Base-by-base conservation (phyloP, 208 protist species). In the Trypanosoma mega region DNA sequence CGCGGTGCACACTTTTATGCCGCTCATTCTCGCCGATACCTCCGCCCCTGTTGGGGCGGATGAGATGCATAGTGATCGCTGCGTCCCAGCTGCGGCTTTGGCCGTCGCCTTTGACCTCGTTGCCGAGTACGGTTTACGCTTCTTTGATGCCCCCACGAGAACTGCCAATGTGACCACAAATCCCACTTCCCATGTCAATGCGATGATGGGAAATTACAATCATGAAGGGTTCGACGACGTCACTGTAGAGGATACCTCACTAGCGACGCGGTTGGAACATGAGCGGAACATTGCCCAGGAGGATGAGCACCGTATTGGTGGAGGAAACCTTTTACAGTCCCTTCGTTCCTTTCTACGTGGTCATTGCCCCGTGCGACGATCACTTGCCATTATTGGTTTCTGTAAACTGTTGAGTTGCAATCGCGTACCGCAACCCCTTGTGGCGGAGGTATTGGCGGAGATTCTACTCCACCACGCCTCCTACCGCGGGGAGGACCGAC, bases 331-430 rank as follows among this genome's bases (percentile, higher is more conserved):
- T 24, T 58, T 89, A 31, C 52, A 54, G 30, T 61, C 59, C 23
- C 74, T 96, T 21, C 71, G 78, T 26, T 75, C 59, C 9, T 90
- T 78, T 63, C 49, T 96, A 51, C 21, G 46, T 2, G 67, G 59
- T 18, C 51, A 52, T 36, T 73, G 61, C 50, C 57, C 67, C 21
- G 66, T 65, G 49, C 78, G 77, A 67, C 73, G 83, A 52, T 20
- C 46, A 43, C 68, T 87, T 18, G 48, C 64, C 21, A 58, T 87
- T 8, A 66, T 76, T 12, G 90, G 90, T 7, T 90, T 91, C 55
- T 92, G 86, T 62, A 96, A 96, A 71, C 71, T 96, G 44, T 73
- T 96, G 18, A 91, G 82, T 47, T 87, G 82, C 69, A 96, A 93
- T 59, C 90, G 90, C 29, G 57, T 96, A 18, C 81, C 84, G 7